These are phyloP conservation scores for Candida succiphila DNA, from an alignment of 805 yeast genomes.

Conservation along the genomic window DNA sequence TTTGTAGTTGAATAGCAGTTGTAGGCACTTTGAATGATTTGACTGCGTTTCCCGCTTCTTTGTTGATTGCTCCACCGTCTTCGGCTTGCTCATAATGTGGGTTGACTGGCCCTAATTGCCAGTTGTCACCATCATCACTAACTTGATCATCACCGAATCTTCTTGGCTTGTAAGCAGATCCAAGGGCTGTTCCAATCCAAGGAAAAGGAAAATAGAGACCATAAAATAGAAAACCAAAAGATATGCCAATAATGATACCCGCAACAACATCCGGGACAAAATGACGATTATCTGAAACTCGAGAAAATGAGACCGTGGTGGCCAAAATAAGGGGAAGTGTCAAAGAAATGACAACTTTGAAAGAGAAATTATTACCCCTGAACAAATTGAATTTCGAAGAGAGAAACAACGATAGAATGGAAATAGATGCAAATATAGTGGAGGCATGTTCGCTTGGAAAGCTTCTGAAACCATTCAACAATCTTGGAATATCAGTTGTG, in stretches of 20 bases:
- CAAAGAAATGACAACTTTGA: constrained; percentile 21
- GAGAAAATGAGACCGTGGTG: constrained; percentile 24
- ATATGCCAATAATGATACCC: constrained; percentile 29
- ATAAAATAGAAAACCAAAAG: constrained; percentile 25
- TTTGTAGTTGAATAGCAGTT: too few species aligned
- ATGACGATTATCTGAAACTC: constrained; percentile 41
- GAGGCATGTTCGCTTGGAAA: constrained; percentile 54
- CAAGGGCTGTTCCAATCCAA: constrained; percentile 18
- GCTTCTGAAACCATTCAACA: constrained; percentile 44
- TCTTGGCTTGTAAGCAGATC: constrained; percentile 36
- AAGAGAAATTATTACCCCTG: constrained; percentile 25
- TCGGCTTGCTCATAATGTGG: too few species aligned
- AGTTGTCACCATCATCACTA: too few species aligned
- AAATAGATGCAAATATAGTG: constrained; percentile 37
- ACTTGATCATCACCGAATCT: constrained; percentile 17
- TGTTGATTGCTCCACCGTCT: too few species aligned
- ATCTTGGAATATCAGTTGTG: constrained; percentile 19
- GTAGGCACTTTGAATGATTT: too few species aligned
- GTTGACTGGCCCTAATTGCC: too few species aligned
- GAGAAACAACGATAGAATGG: constrained; percentile 23
- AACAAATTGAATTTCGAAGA: constrained; percentile 25
- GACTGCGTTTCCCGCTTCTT: too few species aligned
- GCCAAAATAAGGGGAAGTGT: constrained; percentile 27
- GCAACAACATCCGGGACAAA: constrained; percentile 27
- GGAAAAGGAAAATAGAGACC: constrained; percentile 31